phyloP scores from a whole-genome alignment of 257 asterid genomes.

The Salvia hispanica region DNA sequence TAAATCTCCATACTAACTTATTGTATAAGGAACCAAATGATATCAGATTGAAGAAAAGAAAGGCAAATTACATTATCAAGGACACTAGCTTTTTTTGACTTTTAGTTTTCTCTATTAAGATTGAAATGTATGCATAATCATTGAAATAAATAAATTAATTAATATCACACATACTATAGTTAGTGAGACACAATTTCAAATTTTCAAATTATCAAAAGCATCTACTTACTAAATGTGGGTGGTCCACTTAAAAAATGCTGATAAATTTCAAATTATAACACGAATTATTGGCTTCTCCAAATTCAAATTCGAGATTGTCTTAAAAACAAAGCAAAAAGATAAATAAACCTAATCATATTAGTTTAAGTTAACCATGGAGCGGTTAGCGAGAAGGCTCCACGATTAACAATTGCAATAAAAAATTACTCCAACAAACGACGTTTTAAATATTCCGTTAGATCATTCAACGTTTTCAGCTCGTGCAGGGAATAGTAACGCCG shows the following conservation, averaged over 20 bases:
- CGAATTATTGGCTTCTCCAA: too few relatives aligned
- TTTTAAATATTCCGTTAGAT: slow-evolving; percentile 43
- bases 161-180: neutral
- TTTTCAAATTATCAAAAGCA: too few relatives aligned
- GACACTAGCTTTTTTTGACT: neutral
- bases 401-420: slow-evolving; percentile 31
- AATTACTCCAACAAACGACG: slow-evolving; percentile 35
- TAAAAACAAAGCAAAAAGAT: neutral
- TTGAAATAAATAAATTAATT: neutral
- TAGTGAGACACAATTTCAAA: too few relatives aligned
- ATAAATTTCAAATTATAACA: too few relatives aligned
- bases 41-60: neutral
- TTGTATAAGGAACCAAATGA: neutral
- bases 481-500: slow-evolving; percentile 39
- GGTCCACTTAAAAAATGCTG: too few relatives aligned
- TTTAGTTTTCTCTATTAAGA: neutral
- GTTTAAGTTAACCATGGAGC: slow-evolving; percentile 24
- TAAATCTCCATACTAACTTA: neutral
- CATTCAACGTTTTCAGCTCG: slow-evolving; percentile 31
- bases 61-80: too few relatives aligned
- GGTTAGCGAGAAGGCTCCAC: slow-evolving; percentile 44
- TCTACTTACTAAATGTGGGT: too few relatives aligned
- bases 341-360: slow-evolving; percentile 30
- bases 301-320: too few relatives aligned
- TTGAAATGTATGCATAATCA: neutral